phyloP scores from a whole-genome alignment of 805 yeast species.

The Candida pseudoglaebosa region DNA sequence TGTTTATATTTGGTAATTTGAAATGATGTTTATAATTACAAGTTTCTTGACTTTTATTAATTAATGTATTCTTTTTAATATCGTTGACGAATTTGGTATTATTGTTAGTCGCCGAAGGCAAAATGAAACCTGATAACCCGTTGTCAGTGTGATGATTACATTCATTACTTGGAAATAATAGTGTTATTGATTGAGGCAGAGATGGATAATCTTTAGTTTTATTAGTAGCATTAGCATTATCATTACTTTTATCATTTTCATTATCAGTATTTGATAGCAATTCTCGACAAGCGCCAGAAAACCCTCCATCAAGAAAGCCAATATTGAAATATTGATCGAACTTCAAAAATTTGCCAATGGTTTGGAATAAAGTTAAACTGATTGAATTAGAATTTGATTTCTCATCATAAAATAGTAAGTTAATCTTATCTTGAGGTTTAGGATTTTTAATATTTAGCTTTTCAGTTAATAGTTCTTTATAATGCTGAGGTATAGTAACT shows the following conservation, averaged over 20 bases:
- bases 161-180: slow-evolving; percentile 3
- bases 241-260: no score
- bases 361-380: slow-evolving; percentile 6
- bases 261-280: no score
- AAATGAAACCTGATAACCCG: slow-evolving; percentile 35
- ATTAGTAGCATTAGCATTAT: not conserved
- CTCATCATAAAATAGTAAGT: slow-evolving; percentile 33
- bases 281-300: not conserved
- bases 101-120: slow-evolving; percentile 38
- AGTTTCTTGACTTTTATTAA: slow-evolving; percentile 7
- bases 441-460: slow-evolving; percentile 7
- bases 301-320: slow-evolving; percentile 1
- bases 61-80: slow-evolving; percentile 26
- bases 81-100: slow-evolving; percentile 32
- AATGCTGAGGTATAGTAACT: slow-evolving; percentile 20
- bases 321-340: slow-evolving; percentile 1
- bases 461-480: slow-evolving; percentile 16
- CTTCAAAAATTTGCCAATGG: slow-evolving; percentile 1
- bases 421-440: slow-evolving; percentile 9
- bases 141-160: slow-evolving; percentile 2
- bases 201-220: not conserved
- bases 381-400: slow-evolving; percentile 14
- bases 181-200: not conserved
- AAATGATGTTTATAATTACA: slow-evolving; percentile 20
- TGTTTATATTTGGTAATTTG: slow-evolving; percentile 16